phyloP scores from a whole-genome alignment of 2,329 filamentous ascomycete species.

The Dothideomycetidae sp. region DNA sequence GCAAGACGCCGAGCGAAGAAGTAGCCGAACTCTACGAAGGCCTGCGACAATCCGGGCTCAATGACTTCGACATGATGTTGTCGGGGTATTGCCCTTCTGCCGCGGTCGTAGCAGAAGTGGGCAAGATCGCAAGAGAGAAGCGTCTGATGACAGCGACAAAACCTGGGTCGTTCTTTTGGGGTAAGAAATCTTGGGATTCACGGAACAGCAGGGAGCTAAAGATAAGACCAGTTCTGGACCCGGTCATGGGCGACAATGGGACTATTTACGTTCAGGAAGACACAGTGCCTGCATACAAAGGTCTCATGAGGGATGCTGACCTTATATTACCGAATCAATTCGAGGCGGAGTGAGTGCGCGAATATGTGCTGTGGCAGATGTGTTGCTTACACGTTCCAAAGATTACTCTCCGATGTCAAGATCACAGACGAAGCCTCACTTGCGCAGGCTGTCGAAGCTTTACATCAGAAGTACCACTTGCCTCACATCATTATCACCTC shows the following conservation, averaged over 20 bases:
- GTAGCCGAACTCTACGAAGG: constrained; percentile 67
- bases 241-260: constrained; percentile 96
- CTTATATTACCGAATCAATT: constrained; percentile 94
- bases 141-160: constrained; percentile 45
- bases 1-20: constrained; percentile 64
- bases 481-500: constrained; percentile 92
- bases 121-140: constrained; percentile 68
- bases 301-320: constrained; percentile 65
- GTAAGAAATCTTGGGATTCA: constrained; percentile 24
- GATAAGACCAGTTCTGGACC: constrained; percentile 56
- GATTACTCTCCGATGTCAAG: constrained; percentile 68
- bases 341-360: constrained; percentile 64
- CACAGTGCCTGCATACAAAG: constrained; percentile 81
- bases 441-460: constrained; percentile 55
- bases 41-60: constrained; percentile 67
- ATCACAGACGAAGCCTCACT: constrained; percentile 65
- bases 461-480: constrained; percentile 54
- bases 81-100: constrained; percentile 90
- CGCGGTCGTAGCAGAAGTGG: constrained; percentile 68
- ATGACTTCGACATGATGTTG: constrained; percentile 85
- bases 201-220: background rate
- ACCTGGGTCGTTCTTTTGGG: constrained; percentile 81
- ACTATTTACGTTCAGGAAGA: constrained; percentile 81
- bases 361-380: constrained; percentile 3
- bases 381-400: constrained; percentile 24